Evolutionary conservation across 1,139 yeast species (phyloP).

Genomic region (Trichomonascaceae sp.): DNA sequence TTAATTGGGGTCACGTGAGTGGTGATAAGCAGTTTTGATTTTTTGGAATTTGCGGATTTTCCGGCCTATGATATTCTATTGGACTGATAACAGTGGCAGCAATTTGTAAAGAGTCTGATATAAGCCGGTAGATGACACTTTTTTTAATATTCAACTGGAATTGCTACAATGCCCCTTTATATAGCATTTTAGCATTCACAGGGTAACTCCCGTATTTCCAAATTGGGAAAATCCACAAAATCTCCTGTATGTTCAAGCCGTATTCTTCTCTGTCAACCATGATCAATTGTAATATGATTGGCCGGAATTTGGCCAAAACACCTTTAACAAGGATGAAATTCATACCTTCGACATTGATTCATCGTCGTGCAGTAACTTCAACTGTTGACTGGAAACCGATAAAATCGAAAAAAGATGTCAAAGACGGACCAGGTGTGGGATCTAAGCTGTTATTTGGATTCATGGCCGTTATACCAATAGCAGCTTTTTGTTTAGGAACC

Average conservation of each 20-base stretch:
- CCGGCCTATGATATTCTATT: too few relatives aligned
- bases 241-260: too few relatives aligned
- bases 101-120: too few relatives aligned
- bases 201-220: too few relatives aligned
- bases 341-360: not conserved
- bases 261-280: not conserved
- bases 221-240: too few relatives aligned
- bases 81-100: too few relatives aligned
- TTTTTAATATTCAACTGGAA: too few relatives aligned
- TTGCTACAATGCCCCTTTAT: too few relatives aligned
- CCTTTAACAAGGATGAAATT: not conserved
- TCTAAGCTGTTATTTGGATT: slow-evolving; percentile 34
- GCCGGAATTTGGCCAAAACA: not conserved
- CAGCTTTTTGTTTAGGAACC: slow-evolving; percentile 79
- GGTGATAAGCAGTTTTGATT: too few relatives aligned
- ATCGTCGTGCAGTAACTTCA: slow-evolving; percentile 45
- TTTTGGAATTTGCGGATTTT: too few relatives aligned
- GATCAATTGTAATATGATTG: not conserved
- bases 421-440: slow-evolving; percentile 33
- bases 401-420: slow-evolving; percentile 40
- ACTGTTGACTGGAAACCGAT: slow-evolving; percentile 83
- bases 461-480: slow-evolving; percentile 72
- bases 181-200: too few relatives aligned
- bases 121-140: too few relatives aligned
- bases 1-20: not conserved